These are phyloP conservation scores for Coix lacrymajobi DNA, from an alignment of 176 grass and related monocot species.

Conservation along the genomic window DNA sequence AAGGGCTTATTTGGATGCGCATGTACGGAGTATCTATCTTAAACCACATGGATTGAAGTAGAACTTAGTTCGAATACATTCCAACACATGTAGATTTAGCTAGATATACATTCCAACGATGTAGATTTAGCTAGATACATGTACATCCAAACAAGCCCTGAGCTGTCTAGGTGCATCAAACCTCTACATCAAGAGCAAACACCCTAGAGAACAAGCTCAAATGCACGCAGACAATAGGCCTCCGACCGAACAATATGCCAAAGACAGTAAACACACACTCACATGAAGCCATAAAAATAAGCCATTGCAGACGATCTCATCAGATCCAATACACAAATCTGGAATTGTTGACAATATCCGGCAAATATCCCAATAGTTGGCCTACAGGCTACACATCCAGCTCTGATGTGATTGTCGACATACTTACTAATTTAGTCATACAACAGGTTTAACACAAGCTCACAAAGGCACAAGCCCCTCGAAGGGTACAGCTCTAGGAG, in stretches of 20 bases:
- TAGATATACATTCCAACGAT: no score
- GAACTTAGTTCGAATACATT: no score
- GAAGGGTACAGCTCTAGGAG: slow-evolving; percentile 12
- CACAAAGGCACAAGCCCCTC: slow-evolving; percentile 1
- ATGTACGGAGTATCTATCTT: no score
- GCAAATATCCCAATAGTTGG: slow-evolving; percentile 17
- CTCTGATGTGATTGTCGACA: slow-evolving; percentile 1
- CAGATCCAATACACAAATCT: neutral
- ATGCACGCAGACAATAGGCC: neutral
- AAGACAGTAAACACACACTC: neutral
- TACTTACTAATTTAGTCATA: neutral
- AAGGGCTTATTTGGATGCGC: no score
- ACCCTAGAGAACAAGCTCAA: neutral
- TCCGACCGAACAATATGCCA: neutral
- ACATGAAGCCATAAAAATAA: neutral
- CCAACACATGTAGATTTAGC: no score
- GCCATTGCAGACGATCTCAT: neutral
- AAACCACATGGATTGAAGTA: no score
- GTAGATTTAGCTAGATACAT: no score
- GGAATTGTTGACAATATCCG: neutral
- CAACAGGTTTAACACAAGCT: slow-evolving; percentile 33
- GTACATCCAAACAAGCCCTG: no score
- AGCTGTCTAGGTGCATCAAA: no score
- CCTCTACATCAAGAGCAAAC: no score
- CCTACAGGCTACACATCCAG: slow-evolving; percentile 21